Percentiles rank a stretch among this genome's conserved stretches.
These are phyloP conservation scores for Macaranga tanarius DNA, from an alignment of 441 rosid species.

Conservation along the genomic window DNA sequence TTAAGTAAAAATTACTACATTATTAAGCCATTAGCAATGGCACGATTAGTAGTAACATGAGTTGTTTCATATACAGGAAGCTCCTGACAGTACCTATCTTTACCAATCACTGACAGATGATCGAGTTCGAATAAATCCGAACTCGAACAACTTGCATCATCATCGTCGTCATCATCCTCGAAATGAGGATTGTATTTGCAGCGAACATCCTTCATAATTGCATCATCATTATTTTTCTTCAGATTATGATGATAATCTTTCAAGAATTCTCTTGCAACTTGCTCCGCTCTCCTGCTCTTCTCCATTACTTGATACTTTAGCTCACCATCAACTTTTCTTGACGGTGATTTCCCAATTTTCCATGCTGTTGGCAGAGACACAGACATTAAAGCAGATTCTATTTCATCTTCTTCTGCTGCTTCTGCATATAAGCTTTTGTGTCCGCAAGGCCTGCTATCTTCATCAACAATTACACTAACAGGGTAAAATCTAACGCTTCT, in stretches of 20 bases:
- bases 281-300: conserved; percentile 49
- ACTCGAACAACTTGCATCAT: conserved; percentile 71
- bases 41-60: conserved; percentile 59
- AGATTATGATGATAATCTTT: conserved; percentile 51
- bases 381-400: conserved; percentile 29
- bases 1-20: conserved; percentile 24
- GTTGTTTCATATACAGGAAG: conserved; percentile 91
- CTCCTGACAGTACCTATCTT: conserved; percentile 60
- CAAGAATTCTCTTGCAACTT: conserved; percentile 58
- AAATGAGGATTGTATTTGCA: conserved; percentile 26
- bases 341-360: conserved; percentile 47
- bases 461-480: conserved; percentile 58
- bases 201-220: conserved; percentile 18
- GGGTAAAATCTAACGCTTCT: conserved; percentile 72
- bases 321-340: conserved; percentile 46
- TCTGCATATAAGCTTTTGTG: conserved; percentile 39
- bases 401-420: conserved; percentile 35
- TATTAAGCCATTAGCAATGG: conserved; percentile 63
- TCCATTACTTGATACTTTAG: conserved; percentile 30
- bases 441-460: conserved; percentile 55
- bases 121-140: conserved; percentile 88
- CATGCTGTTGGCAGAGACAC: conserved; percentile 45
- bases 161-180: conserved; percentile 44
- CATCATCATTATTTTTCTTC: conserved; percentile 32
- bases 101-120: conserved; percentile 51